Percentiles rank a stretch among this genome's conserved stretches.
These are phyloP conservation scores for Phytophthora agathidicida DNA, from an alignment of 352 stramenopile genomes.

Conservation along the genomic window DNA sequence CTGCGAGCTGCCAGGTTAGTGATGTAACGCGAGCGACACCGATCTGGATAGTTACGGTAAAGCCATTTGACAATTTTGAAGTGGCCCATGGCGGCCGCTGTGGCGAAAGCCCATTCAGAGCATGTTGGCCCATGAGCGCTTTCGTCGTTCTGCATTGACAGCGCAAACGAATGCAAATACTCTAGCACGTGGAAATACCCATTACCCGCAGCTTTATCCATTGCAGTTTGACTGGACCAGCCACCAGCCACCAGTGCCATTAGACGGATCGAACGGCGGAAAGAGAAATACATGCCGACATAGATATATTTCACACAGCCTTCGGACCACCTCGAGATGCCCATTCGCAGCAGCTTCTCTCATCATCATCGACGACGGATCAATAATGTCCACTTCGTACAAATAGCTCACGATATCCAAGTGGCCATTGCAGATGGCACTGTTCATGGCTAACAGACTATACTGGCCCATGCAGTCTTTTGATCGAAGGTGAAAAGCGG, in stretches of 20 bases:
- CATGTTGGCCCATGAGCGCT: slow-evolving; percentile 2
- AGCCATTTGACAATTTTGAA: slow-evolving; percentile 18
- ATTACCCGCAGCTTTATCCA: slow-evolving; percentile 17
- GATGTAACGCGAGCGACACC: not conserved
- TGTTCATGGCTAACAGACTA: slow-evolving; percentile 12
- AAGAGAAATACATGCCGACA: slow-evolving; percentile 12
- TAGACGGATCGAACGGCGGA: not conserved
- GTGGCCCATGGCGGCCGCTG: not conserved
- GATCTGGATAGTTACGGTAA: slow-evolving; percentile 1
- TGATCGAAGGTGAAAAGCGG: too few species aligned
- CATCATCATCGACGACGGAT: slow-evolving; percentile 1
- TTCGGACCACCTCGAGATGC: slow-evolving; percentile 13
- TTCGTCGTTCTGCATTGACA: slow-evolving; percentile 2
- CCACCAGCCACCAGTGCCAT: too few species aligned
- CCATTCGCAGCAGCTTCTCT: slow-evolving; percentile 3
- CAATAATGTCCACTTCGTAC: not conserved
- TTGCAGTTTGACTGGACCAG: slow-evolving; percentile 4
- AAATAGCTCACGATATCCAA: slow-evolving; percentile 18
- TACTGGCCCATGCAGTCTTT: too few species aligned
- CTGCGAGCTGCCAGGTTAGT: slow-evolving; percentile 3
- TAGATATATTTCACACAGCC: slow-evolving; percentile 8
- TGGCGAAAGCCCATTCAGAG: slow-evolving; percentile 2
- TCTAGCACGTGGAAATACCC: slow-evolving; percentile 10
- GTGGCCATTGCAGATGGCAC: slow-evolving; percentile 1
- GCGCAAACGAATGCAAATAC: slow-evolving; percentile 9